phyloP scores from a whole-genome alignment of 1,284 basidiomycete species.

The Bjerkandera adusta region DNA sequence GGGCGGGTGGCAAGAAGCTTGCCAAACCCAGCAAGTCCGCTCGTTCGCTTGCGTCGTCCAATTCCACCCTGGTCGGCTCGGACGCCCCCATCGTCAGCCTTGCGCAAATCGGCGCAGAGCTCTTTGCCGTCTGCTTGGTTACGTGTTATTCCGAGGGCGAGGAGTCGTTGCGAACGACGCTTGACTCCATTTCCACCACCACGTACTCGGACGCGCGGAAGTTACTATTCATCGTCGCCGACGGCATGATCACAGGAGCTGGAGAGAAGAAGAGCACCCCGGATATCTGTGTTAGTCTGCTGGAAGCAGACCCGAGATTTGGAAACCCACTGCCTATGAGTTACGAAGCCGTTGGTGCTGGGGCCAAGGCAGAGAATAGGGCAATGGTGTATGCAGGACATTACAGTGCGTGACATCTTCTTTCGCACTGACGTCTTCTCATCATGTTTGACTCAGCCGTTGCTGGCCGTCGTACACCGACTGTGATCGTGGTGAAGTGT shows the following conservation, averaged over 20 bases:
- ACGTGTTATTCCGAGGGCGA: constrained; percentile 98
- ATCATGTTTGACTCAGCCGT: constrained; percentile 55
- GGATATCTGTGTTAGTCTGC: constrained; percentile 90
- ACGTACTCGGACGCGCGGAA: constrained; percentile 92
- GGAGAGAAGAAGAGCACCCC: constrained; percentile 96
- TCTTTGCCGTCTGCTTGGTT: constrained; percentile 93
- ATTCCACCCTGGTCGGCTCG: constrained; percentile 50
- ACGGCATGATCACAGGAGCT: constrained; percentile 98
- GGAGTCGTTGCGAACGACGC: constrained; percentile 87
- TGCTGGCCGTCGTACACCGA: constrained; percentile 88
- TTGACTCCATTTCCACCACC: constrained; percentile 90
- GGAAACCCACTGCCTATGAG: constrained; percentile 97
- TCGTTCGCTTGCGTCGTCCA: constrained; percentile 49
- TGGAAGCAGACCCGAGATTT: constrained; percentile 94
- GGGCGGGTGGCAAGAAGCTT: constrained; percentile 71
- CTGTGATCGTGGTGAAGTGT: constrained; percentile 96
- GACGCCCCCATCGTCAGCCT: constrained; percentile 73
- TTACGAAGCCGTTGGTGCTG: constrained; percentile 89
- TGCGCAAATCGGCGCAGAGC: constrained; percentile 88
- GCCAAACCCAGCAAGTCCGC: constrained; percentile 39
- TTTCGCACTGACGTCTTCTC: constrained; percentile 7
- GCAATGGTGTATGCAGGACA: constrained; percentile 99
- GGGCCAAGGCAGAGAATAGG: constrained; percentile 87
- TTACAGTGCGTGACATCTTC: constrained; percentile 84
- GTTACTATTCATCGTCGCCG: constrained; percentile 92